Conservation (phyloP, 2,329 filamentous ascomycete genomes). For the Aspergillus sp. region DNA sequence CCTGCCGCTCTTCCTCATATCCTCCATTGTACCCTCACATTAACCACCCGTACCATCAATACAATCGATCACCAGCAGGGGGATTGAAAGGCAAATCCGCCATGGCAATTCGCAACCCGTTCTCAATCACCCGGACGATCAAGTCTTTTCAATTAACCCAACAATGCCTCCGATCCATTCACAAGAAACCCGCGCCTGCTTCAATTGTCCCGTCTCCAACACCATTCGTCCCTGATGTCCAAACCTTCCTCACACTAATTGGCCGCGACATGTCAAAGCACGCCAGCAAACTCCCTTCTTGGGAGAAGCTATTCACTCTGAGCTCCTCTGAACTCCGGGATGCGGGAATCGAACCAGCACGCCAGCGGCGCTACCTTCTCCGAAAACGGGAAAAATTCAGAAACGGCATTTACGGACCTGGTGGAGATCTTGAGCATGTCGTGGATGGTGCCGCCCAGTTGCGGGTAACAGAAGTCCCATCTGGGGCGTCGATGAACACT, state of each 20-base stretch:
- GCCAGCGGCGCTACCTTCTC: constrained; percentile 78
- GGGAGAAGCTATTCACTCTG: constrained; percentile 85
- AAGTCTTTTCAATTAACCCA: constrained; percentile 25
- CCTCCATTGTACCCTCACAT: neutral
- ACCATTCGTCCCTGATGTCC: constrained; percentile 80
- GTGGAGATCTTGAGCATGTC: constrained; percentile 80
- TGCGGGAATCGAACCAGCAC: constrained; percentile 81
- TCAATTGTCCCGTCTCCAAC: constrained; percentile 67
- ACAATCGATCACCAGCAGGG: neutral
- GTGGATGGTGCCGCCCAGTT: constrained; percentile 59
- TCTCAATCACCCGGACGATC: constrained; percentile 28
- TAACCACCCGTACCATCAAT: neutral
- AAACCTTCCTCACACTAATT: constrained; percentile 86
- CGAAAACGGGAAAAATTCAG: constrained; percentile 85
- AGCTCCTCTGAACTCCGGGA: constrained; percentile 75
- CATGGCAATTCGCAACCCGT: constrained; percentile 34
- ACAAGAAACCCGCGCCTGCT: constrained; percentile 35
- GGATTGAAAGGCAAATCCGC: neutral
- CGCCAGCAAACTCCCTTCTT: constrained; percentile 81
- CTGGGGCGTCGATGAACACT: constrained; percentile 32
- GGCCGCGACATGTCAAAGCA: constrained; percentile 82
- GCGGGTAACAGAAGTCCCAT: constrained; percentile 57
- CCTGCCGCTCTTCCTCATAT: neutral
- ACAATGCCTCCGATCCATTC: constrained; percentile 42
- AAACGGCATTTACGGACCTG: constrained; percentile 73